Conservation (phyloP, 495 filamentous ascomycete genomes). For the Neurospora pannonica region DNA sequence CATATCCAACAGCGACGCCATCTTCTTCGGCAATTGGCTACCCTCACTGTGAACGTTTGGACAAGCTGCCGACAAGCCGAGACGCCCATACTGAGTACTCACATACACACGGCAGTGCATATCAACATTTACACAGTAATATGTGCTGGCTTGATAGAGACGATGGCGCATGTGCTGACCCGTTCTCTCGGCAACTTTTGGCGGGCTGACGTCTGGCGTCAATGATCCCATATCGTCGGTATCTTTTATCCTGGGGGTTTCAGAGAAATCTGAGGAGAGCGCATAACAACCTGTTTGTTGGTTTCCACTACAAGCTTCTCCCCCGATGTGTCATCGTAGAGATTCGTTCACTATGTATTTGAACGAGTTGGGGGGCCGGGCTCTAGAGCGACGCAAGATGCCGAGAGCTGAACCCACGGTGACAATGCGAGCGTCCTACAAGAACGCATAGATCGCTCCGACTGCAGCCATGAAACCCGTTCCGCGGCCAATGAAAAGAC, state of each 20-base stretch:
- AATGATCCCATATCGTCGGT: not conserved
- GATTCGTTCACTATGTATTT: not conserved
- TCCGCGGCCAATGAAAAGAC: conserved; percentile 1
- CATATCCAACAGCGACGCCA: not conserved
- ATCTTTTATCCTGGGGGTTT: not conserved
- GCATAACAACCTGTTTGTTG: not conserved
- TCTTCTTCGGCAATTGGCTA: not conserved
- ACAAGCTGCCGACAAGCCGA: conserved; percentile 4
- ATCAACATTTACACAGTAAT: not conserved
- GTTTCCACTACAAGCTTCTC: not conserved
- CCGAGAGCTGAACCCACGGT: conserved; percentile 6
- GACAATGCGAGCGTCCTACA: not conserved
- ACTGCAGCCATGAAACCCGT: not conserved
- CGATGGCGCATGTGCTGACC: not conserved
- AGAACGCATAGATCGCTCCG: conserved; percentile 2
- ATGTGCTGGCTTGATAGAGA: not conserved
- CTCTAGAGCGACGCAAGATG: not conserved
- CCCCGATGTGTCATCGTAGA: not conserved
- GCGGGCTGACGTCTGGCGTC: not conserved
- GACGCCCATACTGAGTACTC: not conserved
- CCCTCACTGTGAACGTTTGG: not conserved
- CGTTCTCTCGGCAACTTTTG: not conserved
- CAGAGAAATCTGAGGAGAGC: not conserved
- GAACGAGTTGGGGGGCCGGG: not conserved
- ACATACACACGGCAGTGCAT: not conserved